These are phyloP conservation scores for Canavalia gladiata DNA, from an alignment of 306 rosid species.

Conservation along the genomic window DNA sequence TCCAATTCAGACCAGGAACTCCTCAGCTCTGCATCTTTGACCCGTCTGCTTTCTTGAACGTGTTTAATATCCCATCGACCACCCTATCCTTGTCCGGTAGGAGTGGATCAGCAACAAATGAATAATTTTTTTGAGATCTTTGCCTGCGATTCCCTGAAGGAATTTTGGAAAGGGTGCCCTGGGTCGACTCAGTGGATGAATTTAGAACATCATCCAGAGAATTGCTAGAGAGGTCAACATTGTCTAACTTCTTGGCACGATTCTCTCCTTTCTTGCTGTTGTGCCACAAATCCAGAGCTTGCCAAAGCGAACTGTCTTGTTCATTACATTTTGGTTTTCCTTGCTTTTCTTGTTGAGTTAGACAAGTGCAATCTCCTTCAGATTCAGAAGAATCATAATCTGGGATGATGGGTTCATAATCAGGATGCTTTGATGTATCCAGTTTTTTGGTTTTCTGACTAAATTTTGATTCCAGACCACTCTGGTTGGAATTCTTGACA, in stretches of 20 bases:
- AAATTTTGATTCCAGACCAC: conserved; percentile 35
- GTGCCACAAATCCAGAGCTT: conserved; percentile 66
- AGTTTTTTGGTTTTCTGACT: conserved; percentile 25
- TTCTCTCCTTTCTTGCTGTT: conserved; percentile 47
- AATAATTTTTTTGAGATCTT: conserved; percentile 27
- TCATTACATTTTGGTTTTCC: conserved; percentile 38
- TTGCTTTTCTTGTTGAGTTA: conserved; percentile 35
- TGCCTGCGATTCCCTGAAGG: conserved; percentile 34
- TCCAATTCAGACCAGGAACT: background rate
- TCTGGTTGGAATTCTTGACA: conserved; percentile 26
- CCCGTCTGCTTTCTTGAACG: no score
- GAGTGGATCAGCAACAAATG: no score
- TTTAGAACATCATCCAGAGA: conserved; percentile 5
- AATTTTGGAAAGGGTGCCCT: background rate
- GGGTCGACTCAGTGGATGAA: conserved; percentile 29
- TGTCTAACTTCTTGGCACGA: conserved; percentile 40
- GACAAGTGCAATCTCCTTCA: conserved; percentile 59
- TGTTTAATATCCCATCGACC: no score
- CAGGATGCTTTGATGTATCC: conserved; percentile 38
- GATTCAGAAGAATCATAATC: conserved; percentile 73
- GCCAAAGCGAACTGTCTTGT: conserved; percentile 59
- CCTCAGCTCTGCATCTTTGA: no score
- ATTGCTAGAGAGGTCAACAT: background rate
- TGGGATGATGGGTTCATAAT: conserved; percentile 62
- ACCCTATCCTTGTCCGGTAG: no score